Percentiles rank a stretch among this genome's conserved stretches.
phyloP scores from a whole-genome alignment of 2,329 filamentous ascomycete genomes.

The Aurifilum marmelostoma region DNA sequence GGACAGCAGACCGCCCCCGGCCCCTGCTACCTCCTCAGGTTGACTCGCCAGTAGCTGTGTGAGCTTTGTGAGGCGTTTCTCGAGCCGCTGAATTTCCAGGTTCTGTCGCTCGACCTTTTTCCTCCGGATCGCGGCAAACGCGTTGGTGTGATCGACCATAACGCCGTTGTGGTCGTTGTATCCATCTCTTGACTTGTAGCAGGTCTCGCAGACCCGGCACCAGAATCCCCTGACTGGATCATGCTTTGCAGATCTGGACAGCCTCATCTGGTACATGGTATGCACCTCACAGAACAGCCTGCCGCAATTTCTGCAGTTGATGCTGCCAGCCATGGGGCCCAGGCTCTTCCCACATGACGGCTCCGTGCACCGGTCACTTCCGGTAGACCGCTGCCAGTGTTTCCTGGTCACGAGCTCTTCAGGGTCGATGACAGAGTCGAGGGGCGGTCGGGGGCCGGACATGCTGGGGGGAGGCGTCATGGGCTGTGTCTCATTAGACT shows the following conservation, averaged over 20 bases:
- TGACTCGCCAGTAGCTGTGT: slow-evolving; percentile 81
- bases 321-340: slow-evolving; percentile 76
- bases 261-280: slow-evolving; percentile 99
- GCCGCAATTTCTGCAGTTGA: slow-evolving; percentile 94
- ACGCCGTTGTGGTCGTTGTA: slow-evolving; percentile 87
- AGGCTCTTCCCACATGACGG: slow-evolving; percentile 81
- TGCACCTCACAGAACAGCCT: slow-evolving; percentile 95
- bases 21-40: slow-evolving; percentile 63
- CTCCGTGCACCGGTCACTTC: slow-evolving; percentile 82
- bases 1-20: slow-evolving; percentile 56
- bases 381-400: slow-evolving; percentile 83
- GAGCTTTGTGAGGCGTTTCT: slow-evolving; percentile 88
- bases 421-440: slow-evolving; percentile 65
- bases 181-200: slow-evolving; percentile 93
- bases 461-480: slow-evolving; percentile 42
- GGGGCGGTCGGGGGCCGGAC: slow-evolving; percentile 42
- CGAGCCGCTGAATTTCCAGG: slow-evolving; percentile 84
- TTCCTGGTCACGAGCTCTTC: slow-evolving; percentile 86
- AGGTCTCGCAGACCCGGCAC: slow-evolving; percentile 98
- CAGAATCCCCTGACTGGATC: slow-evolving; percentile 89
- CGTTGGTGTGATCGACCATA: slow-evolving; percentile 70
- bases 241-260: slow-evolving; percentile 85
- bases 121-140: slow-evolving; percentile 72
- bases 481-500: slow-evolving; percentile 75
- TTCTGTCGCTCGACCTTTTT: slow-evolving; percentile 82